Percentiles rank a stretch among this genome's conserved stretches.
phyloP scores from a whole-genome alignment of 768 basidiomycete species.

The Agaricus blazei region DNA sequence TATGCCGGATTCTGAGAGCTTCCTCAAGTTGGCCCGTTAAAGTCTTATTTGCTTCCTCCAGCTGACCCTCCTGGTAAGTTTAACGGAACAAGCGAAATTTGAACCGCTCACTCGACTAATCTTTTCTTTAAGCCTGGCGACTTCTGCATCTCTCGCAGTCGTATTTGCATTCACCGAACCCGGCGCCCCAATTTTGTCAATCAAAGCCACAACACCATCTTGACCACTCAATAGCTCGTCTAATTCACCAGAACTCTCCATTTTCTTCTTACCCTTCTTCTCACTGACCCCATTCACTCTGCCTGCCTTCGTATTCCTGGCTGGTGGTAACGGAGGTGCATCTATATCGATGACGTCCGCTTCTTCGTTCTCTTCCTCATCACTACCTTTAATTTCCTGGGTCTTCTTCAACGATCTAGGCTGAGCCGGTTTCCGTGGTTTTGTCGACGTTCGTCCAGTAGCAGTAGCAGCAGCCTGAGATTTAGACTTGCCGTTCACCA shows the following conservation, averaged over 20 bases:
- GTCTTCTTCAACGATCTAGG: constrained; percentile 9
- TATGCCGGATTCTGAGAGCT: constrained; percentile 48
- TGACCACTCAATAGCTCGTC: constrained; percentile 7
- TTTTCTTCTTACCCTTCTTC: background rate
- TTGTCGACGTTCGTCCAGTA: constrained; percentile 16
- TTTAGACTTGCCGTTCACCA: constrained; percentile 13
- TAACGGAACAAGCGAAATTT: background rate
- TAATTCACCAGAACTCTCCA: constrained; percentile 17
- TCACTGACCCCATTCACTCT: background rate
- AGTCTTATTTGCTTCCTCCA: constrained; percentile 37
- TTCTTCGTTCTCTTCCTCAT: constrained; percentile 20
- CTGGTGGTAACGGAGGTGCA: constrained; percentile 8
- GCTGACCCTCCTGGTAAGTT: constrained; percentile 19
- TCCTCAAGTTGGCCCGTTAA: constrained; percentile 57
- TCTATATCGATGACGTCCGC: constrained; percentile 11
- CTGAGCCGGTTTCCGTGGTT: constrained; percentile 4
- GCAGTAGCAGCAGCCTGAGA: constrained; percentile 11
- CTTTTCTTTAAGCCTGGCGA: constrained; percentile 12
- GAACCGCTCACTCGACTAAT: constrained; percentile 12
- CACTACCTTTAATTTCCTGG: constrained; percentile 9
- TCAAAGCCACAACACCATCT: constrained; percentile 1
- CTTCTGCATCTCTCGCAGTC: constrained; percentile 12
- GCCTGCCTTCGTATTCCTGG: constrained; percentile 1
- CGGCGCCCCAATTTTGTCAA: constrained; percentile 1
- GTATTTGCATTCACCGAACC: constrained; percentile 2